These are phyloP conservation scores for Rhynchospora breviuscula DNA, from an alignment of 176 grass and related monocot species.

Conservation along the genomic window DNA sequence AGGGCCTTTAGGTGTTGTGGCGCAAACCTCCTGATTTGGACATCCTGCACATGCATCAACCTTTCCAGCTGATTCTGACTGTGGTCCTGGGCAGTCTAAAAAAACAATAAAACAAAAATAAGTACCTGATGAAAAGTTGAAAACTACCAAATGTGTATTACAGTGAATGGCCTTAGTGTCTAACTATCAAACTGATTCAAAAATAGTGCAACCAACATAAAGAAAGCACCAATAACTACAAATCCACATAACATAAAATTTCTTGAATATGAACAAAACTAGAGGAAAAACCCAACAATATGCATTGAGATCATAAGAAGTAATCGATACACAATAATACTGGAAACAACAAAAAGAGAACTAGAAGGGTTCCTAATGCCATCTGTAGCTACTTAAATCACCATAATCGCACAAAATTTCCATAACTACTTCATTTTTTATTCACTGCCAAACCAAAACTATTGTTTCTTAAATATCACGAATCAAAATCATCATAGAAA, in stretches of 20 bases:
- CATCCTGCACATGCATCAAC: constrained; percentile 71
- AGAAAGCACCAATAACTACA: background rate
- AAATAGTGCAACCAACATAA: background rate
- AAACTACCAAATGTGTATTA: background rate
- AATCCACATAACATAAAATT: background rate
- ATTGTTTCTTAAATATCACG: too few relatives aligned
- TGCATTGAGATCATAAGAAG: background rate
- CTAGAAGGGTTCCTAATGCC: too few relatives aligned
- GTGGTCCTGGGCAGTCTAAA: constrained; percentile 77
- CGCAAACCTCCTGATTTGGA: constrained; percentile 88
- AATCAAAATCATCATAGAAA: too few relatives aligned
- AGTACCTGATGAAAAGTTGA: background rate
- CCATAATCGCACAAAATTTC: too few relatives aligned
- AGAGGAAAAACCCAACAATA: background rate
- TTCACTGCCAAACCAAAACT: too few relatives aligned
- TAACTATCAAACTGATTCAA: background rate
- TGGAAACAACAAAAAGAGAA: background rate
- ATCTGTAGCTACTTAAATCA: too few relatives aligned
- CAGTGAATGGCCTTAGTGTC: background rate
- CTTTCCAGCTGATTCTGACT: constrained; percentile 84
- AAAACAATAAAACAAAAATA: constrained; percentile 18
- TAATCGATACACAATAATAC: background rate
- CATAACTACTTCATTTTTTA: too few relatives aligned
- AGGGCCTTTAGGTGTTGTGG: constrained; percentile 76
- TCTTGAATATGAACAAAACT: background rate